Percentiles rank a stretch among this genome's conserved stretches.
Evolutionary conservation across 2,329 filamentous ascomycete species (phyloP).

Genomic region (Lasiodiplodia theobromae): DNA sequence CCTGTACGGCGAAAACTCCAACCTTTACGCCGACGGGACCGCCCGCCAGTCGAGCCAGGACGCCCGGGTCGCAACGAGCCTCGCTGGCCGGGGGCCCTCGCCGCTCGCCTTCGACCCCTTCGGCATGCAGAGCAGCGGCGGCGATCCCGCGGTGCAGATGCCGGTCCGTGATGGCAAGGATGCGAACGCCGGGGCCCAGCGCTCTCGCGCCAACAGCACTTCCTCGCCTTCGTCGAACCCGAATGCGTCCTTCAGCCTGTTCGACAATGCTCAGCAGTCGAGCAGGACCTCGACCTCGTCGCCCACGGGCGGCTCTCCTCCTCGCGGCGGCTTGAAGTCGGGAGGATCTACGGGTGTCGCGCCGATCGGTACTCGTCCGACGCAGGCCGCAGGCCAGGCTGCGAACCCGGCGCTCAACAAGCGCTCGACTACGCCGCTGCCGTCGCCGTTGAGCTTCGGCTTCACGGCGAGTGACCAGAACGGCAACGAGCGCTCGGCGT

Average conservation of each 20-base stretch:
- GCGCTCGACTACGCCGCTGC: slow-evolving; percentile 85
- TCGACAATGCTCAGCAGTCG: slow-evolving; percentile 66
- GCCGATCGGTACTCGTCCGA: slow-evolving; percentile 90
- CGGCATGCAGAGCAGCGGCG: slow-evolving; percentile 57
- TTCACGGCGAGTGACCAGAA: slow-evolving; percentile 66
- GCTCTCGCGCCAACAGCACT: slow-evolving; percentile 80
- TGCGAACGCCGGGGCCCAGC: slow-evolving; percentile 57
- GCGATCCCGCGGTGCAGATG: slow-evolving; percentile 55
- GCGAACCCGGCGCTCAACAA: slow-evolving; percentile 72
- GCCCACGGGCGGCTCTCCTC: slow-evolving; percentile 76
- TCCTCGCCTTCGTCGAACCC: slow-evolving; percentile 79
- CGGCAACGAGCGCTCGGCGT: slow-evolving; percentile 62
- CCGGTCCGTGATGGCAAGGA: slow-evolving; percentile 55
- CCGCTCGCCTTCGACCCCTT: slow-evolving; percentile 81
- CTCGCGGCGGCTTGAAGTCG: slow-evolving; percentile 66
- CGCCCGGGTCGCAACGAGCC: slow-evolving; percentile 64
- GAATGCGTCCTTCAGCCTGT: slow-evolving; percentile 54
- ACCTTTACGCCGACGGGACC: slow-evolving; percentile 75
- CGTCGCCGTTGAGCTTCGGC: slow-evolving; percentile 84
- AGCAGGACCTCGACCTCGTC: slow-evolving; percentile 87
- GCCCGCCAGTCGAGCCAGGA: slow-evolving; percentile 72
- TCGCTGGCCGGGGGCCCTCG: slow-evolving; percentile 73
- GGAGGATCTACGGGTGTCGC: slow-evolving; percentile 73
- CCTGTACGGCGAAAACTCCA: slow-evolving; percentile 78
- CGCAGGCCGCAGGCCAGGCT: slow-evolving; percentile 63